Base-by-base conservation (phyloP, 2,329 filamentous ascomycete species). In the Calonectria naviculata region DNA sequence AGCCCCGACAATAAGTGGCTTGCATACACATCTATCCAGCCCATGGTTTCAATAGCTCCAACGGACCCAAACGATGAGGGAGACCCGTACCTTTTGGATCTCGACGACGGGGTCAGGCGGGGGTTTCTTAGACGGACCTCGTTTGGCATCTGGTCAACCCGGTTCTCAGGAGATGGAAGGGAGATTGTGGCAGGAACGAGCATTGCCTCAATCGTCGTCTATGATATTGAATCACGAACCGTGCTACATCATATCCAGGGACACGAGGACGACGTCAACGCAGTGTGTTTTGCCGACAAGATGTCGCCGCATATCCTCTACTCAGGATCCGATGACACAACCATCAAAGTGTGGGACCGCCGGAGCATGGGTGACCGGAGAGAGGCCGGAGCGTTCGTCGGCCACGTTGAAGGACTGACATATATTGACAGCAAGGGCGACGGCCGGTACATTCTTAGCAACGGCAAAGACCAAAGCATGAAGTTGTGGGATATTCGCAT, bases 401-500 rank as follows among this genome's bases (percentile, higher is more conserved):
- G 91, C 3, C 91, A 93, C 76, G 87, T 89, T 65, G 90, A 93
- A 79, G 91, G 91, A 3, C 78, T 93, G 61, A 93, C 91, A 0
- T 93, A 93, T 78, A 88, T 93, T 67, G 91, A 93, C 81, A 92
- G 89, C 82, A 93, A 93, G 78, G 90, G 90, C 63, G 91, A 93
- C 79, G 91, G 91, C 5, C 87, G 91, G 68, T 98, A 98, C 81
- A 93, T 98, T 10, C 89, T 99, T 29, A 95, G 93, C 75, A 99
- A 99, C 78, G 94, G 92, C 72, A 99, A 98, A 81, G 97, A 99
- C 80, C 97, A 98, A 82, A 96, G 93, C 47, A 97, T 97, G 91
- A 98, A 98, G 84, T 88, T 99, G 0, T 99, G 97, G 97, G 97
- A 99, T 81, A 82, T 98, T 67, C 89, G 96, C 63, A 97, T 94